A percentile compares a stretch with the other conserved stretches of the same genome.
phyloP scores from a whole-genome alignment of 129 eudicot species.

The Apium graveolens region DNA sequence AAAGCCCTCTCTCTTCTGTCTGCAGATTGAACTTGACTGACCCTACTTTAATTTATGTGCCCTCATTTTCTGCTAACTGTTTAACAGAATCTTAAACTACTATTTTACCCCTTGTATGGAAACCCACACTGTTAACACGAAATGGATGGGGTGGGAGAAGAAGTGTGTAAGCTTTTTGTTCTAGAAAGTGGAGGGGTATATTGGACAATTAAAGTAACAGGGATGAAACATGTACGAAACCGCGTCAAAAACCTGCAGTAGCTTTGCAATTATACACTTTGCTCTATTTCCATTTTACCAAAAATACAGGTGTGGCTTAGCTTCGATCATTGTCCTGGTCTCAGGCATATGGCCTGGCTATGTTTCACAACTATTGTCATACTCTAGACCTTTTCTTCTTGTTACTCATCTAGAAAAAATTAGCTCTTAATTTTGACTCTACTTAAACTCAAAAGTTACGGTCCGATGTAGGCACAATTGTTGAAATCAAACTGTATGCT shows the following conservation, averaged over 20 bases:
- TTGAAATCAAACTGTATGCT: too few relatives aligned
- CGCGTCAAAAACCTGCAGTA: background rate
- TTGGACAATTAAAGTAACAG: background rate
- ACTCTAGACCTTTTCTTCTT: too few relatives aligned
- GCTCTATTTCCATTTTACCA: background rate
- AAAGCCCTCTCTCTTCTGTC: background rate
- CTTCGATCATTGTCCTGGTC: background rate
- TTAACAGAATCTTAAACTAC: background rate
- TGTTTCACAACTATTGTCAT: too few relatives aligned
- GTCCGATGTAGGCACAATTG: too few relatives aligned
- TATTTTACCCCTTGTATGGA: background rate
- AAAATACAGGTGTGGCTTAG: too few relatives aligned
- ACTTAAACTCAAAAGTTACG: too few relatives aligned
- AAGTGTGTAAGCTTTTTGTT: background rate
- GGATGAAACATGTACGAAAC: background rate
- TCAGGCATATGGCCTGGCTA: too few relatives aligned
- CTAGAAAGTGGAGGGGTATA: background rate
- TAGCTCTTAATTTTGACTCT: too few relatives aligned
- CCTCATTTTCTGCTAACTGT: background rate
- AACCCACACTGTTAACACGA: background rate
- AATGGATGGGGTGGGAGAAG: background rate
- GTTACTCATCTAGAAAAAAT: too few relatives aligned
- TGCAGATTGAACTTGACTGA: background rate
- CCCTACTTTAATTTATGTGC: background rate
- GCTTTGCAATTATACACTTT: background rate